Conservation (phyloP, 371 early-diverging fungal species). For the Apophysomyces trapeziformis region DNA sequence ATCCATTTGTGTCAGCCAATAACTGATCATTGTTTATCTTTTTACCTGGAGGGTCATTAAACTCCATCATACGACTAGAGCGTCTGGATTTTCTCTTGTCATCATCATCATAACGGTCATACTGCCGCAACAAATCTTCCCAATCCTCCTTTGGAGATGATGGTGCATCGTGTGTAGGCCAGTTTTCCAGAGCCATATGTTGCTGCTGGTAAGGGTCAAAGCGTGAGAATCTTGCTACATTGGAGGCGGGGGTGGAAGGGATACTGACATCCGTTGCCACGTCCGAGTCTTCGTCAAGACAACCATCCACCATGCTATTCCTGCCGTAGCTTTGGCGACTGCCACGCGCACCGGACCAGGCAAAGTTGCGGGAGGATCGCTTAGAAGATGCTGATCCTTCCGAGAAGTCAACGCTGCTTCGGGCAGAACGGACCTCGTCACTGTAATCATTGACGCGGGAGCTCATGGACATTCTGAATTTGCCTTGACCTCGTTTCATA, state of each 20-base stretch:
- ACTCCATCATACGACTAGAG: slow-evolving; percentile 47
- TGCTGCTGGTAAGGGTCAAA: slow-evolving; percentile 10
- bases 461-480: slow-evolving; percentile 6
- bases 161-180: background rate
- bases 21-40: background rate
- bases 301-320: background rate
- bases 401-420: slow-evolving; percentile 4
- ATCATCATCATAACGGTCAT: slow-evolving; percentile 44
- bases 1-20: background rate
- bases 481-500: background rate
- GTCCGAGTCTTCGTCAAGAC: slow-evolving; percentile 10
- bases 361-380: slow-evolving; percentile 9
- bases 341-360: slow-evolving; percentile 3
- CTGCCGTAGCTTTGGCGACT: slow-evolving; percentile 9
- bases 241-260: slow-evolving; percentile 15
- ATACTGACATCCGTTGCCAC: slow-evolving; percentile 18
- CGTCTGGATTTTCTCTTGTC: slow-evolving; percentile 34
- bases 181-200: background rate
- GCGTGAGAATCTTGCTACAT: slow-evolving; percentile 8
- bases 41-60: slow-evolving; percentile 44
- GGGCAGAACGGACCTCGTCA: background rate
- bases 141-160: slow-evolving; percentile 23
- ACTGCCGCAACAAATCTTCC: slow-evolving; percentile 42
- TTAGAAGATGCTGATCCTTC: background rate
- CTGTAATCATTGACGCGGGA: background rate